phyloP scores from a whole-genome alignment of 1,139 yeast species.

The Hyphopichia fennica region DNA sequence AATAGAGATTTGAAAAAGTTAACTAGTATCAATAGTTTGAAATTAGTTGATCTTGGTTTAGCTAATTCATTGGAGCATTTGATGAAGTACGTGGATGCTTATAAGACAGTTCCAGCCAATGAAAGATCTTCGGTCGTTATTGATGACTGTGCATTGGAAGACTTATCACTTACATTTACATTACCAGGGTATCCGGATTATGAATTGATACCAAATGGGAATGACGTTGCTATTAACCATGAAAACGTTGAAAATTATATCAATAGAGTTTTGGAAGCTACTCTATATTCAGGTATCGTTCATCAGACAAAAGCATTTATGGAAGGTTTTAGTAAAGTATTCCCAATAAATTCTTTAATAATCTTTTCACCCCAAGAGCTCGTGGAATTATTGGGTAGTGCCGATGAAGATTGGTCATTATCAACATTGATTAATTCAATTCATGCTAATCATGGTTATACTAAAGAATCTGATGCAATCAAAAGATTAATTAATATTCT shows the following conservation, averaged over 20 bases:
- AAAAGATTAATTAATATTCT: constrained; percentile 60
- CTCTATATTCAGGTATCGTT: constrained; percentile 63
- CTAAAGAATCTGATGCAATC: constrained; percentile 66
- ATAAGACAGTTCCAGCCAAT: constrained; percentile 13
- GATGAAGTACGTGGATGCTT: constrained; percentile 39
- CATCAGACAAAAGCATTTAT: constrained; percentile 69
- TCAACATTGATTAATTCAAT: constrained; percentile 60
- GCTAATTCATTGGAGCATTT: constrained; percentile 62
- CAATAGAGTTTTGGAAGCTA: constrained; percentile 55
- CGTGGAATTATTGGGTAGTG: constrained; percentile 60
- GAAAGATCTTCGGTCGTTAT: constrained; percentile 27
- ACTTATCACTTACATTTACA: constrained; percentile 62
- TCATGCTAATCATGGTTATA: constrained; percentile 90
- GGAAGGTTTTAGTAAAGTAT: constrained; percentile 80
- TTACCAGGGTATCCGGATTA: constrained; percentile 76
- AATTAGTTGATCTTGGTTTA: constrained; percentile 58
- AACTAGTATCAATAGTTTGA: constrained; percentile 43
- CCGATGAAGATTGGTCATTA: constrained; percentile 85
- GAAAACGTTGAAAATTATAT: constrained; percentile 62
- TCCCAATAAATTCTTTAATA: constrained; percentile 72
- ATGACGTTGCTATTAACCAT: constrained; percentile 46
- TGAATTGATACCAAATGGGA: constrained; percentile 60
- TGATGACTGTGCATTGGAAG: constrained; percentile 47
- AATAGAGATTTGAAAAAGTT: constrained; percentile 24
- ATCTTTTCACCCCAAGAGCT: constrained; percentile 77